phyloP scores from a whole-genome alignment of 305 asterid species.

The Fraxinus baroniana region DNA sequence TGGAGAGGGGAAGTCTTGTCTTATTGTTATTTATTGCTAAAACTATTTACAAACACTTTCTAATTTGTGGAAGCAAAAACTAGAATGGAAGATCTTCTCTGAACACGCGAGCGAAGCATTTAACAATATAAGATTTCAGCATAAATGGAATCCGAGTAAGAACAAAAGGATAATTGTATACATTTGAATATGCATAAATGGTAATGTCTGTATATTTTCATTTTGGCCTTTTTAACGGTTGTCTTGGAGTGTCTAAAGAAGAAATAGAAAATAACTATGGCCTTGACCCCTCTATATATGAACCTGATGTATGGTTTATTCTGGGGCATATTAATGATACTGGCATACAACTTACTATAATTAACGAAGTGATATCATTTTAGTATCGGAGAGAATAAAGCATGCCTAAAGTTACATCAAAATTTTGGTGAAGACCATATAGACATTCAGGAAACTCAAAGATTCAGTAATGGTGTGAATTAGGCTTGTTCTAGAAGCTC shows the following conservation, averaged over 20 bases:
- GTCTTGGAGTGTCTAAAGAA: neutral
- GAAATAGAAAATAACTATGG: neutral
- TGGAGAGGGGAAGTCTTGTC: neutral
- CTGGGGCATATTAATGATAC: neutral
- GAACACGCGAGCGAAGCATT: neutral
- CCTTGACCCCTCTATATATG: neutral
- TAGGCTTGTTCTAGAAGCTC: neutral
- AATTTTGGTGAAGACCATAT: neutral
- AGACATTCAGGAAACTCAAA: neutral
- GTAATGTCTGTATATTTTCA: neutral
- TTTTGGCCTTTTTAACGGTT: neutral
- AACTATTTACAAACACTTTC: neutral
- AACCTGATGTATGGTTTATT: neutral
- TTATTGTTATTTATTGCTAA: neutral
- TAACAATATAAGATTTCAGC: neutral
- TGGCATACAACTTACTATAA: neutral
- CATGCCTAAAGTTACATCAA: neutral
- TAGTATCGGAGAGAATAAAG: neutral
- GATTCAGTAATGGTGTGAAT: neutral
- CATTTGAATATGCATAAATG: neutral
- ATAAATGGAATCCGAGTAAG: neutral
- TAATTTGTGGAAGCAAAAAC: neutral
- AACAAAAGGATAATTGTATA: neutral
- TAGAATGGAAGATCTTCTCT: neutral
- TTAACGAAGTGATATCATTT: neutral